Conservation (phyloP, 2,329 filamentous ascomycete species). For the Beauveria medogensis region DNA sequence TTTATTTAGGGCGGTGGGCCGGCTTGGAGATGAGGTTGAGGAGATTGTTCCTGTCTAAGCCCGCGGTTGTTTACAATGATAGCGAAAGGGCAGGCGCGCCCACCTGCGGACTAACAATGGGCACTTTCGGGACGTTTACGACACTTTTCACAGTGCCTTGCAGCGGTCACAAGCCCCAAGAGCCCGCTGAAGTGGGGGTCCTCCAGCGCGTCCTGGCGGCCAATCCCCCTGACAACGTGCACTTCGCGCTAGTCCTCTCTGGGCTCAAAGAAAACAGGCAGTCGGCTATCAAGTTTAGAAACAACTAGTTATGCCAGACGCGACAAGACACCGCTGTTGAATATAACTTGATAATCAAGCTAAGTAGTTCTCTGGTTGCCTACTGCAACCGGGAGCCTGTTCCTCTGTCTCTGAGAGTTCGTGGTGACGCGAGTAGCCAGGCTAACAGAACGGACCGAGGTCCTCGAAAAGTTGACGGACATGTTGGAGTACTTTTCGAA, state of each 20-base stretch:
- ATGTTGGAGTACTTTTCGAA: too few species aligned
- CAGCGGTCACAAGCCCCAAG: neutral
- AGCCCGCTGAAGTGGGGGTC: neutral
- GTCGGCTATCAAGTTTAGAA: neutral
- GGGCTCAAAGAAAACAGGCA: conserved; percentile 5
- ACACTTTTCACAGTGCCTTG: neutral
- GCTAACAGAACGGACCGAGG: too few species aligned
- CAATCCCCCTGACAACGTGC: conserved; percentile 8
- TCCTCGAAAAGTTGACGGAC: too few species aligned
- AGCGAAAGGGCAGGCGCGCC: neutral
- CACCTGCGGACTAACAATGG: neutral
- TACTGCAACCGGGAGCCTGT: too few species aligned
- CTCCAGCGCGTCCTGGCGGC: neutral
- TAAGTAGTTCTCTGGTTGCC: too few species aligned
- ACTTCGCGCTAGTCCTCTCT: neutral
- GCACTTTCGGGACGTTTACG: neutral
- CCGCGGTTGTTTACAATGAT: conserved; percentile 6
- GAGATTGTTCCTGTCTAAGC: neutral
- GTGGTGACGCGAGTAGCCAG: too few species aligned
- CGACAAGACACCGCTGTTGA: neutral
- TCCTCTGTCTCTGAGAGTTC: too few species aligned
- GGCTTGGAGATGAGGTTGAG: conserved; percentile 8
- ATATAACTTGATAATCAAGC: neutral
- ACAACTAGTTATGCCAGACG: neutral
- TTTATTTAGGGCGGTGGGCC: conserved; percentile 5